Percentiles rank a stretch among this genome's conserved stretches.
phyloP scores from a whole-genome alignment of 2,329 filamentous ascomycete genomes.

The Xylaria hypoxylon region DNA sequence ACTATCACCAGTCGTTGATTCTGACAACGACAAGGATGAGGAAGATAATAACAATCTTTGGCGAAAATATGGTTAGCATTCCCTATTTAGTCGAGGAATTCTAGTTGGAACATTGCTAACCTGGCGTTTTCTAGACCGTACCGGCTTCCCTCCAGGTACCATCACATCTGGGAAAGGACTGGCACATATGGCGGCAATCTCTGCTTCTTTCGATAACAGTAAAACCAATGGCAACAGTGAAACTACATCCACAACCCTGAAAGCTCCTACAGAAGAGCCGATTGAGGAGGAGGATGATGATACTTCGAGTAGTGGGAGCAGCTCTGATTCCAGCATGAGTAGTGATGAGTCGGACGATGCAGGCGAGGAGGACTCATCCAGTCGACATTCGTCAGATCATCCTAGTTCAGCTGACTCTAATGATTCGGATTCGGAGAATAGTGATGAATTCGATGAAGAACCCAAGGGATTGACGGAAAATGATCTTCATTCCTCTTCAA shows the following conservation, averaged over 20 bases:
- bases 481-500: not conserved
- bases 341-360: conserved; percentile 37
- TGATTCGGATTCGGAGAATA: conserved; percentile 25
- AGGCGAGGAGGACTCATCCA: conserved; percentile 22
- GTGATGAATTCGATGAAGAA: conserved; percentile 25
- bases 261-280: conserved; percentile 33
- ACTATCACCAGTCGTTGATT: conserved; percentile 29
- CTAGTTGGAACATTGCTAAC: conserved; percentile 38
- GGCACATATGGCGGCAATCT: conserved; percentile 51
- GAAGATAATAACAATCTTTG: conserved; percentile 30
- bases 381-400: conserved; percentile 3
- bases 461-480: not conserved
- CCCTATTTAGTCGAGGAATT: not conserved
- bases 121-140: conserved; percentile 47
- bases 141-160: conserved; percentile 56
- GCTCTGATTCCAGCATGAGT: conserved; percentile 45
- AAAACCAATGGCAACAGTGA: conserved; percentile 47
- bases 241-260: conserved; percentile 42
- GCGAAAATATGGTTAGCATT: conserved; percentile 34
- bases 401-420: conserved; percentile 37
- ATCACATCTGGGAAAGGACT: conserved; percentile 54
- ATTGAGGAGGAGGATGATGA: conserved; percentile 42
- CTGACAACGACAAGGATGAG: conserved; percentile 47
- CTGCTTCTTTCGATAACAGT: conserved; percentile 46
- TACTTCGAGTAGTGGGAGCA: conserved; percentile 45